Percentiles rank a stretch among this genome's conserved stretches.
Conservation (phyloP, 1,139 yeast species). For the Kluyveromyces sp. region DNA sequence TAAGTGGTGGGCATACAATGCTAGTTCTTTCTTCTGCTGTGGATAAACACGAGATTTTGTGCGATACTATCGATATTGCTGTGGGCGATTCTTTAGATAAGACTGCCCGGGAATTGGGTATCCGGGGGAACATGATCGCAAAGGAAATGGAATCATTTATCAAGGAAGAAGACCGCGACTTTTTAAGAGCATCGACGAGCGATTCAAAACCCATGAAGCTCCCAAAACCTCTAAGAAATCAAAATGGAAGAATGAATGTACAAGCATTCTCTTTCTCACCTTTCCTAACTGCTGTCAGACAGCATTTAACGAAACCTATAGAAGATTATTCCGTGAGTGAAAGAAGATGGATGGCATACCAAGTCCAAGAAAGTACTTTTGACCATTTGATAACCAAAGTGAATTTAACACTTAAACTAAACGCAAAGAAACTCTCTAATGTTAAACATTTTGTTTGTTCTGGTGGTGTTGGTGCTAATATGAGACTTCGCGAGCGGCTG, state of each 20-base stretch:
- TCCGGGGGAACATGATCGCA: conserved; percentile 78
- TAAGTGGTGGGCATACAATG: conserved; percentile 95
- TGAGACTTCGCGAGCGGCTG: conserved; percentile 46
- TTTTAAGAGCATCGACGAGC: conserved; percentile 17
- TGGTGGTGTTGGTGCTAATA: conserved; percentile 90
- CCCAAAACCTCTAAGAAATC: conserved; percentile 48
- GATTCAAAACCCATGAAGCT: conserved; percentile 26
- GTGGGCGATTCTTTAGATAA: conserved; percentile 92
- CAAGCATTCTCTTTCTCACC: conserved; percentile 72
- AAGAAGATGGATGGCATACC: conserved; percentile 44
- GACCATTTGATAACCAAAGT: conserved; percentile 63
- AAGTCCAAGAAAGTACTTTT: conserved; percentile 60
- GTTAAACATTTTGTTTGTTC: conserved; percentile 66
- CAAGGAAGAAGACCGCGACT: conserved; percentile 21
- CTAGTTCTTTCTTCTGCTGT: conserved; percentile 60
- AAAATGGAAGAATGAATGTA: conserved; percentile 37
- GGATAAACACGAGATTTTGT: conserved; percentile 60
- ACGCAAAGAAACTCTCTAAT: conserved; percentile 36
- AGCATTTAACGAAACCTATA: conserved; percentile 21
- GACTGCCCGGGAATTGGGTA: conserved; percentile 79
- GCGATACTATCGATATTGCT: conserved; percentile 79
- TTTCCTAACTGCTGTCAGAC: conserved; percentile 52
- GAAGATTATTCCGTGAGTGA: conserved; percentile 16
- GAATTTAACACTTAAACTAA: conserved; percentile 41
- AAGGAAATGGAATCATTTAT: conserved; percentile 65